Evolutionary conservation across 192 early-diverging fungal species (phyloP).

Genomic region (Oehlia diaphana): DNA sequence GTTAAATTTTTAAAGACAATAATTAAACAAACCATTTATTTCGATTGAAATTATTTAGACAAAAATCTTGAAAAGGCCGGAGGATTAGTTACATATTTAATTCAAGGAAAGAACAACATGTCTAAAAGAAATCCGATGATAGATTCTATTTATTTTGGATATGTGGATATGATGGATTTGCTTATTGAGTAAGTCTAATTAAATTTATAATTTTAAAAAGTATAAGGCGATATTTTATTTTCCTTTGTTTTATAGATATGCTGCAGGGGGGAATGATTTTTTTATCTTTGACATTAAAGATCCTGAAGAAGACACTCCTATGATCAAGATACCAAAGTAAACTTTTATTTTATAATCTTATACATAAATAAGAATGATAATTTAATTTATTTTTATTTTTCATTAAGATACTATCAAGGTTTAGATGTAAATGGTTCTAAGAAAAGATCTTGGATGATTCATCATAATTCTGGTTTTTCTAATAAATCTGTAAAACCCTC

Average conservation of each 20-base stretch:
- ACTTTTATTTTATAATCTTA: neutral
- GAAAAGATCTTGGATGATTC: neutral
- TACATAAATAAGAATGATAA: neutral
- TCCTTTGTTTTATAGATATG: neutral
- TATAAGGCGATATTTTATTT: neutral
- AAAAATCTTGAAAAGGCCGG: neutral
- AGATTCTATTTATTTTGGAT: neutral
- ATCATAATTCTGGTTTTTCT: neutral
- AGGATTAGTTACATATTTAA: neutral
- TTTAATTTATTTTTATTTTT: neutral
- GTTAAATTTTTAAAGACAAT: neutral
- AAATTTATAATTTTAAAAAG: no score
- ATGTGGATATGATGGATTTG: constrained; percentile 13
- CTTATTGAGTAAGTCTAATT: constrained; percentile 9
- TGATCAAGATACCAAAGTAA: neutral
- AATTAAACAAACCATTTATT: neutral
- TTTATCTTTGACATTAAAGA: neutral
- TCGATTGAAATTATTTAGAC: no score
- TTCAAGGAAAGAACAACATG: neutral
- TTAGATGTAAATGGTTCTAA: constrained; percentile 8
- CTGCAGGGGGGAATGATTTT: constrained; percentile 10
- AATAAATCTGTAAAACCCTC: neutral
- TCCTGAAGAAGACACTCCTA: neutral
- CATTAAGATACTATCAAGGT: constrained; percentile 4
- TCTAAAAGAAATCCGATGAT: neutral